Evolutionary conservation across 176 grass and related monocot genomes (phyloP).

Genomic region (Cenchrus purpureus): DNA sequence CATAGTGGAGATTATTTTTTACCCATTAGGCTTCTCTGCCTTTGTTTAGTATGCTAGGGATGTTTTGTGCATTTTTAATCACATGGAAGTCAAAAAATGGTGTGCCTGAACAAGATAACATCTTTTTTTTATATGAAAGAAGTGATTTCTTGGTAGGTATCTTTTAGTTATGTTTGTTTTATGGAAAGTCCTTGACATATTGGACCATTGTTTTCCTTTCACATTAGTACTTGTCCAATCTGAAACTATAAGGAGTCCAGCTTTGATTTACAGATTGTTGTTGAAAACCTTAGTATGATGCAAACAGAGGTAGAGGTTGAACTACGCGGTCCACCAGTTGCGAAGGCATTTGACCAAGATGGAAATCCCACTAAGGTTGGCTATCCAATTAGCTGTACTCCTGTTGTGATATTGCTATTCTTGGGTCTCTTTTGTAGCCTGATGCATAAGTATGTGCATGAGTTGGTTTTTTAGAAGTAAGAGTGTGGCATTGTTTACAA

Average conservation of each 20-base stretch:
- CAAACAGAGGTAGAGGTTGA: constrained; percentile 82
- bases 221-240: background rate
- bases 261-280: constrained; percentile 70
- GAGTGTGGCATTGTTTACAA: background rate
- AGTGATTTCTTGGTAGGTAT: background rate
- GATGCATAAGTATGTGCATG: background rate
- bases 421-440: constrained; percentile 25
- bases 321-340: constrained; percentile 83
- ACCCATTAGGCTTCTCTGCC: constrained; percentile 1
- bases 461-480: constrained; percentile 3
- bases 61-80: constrained; percentile 17
- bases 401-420: constrained; percentile 37
- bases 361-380: constrained; percentile 89
- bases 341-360: constrained; percentile 85
- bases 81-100: background rate
- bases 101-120: background rate
- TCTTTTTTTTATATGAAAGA: background rate
- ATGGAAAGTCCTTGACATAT: constrained; percentile 24
- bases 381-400: constrained; percentile 32
- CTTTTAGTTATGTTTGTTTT: constrained; percentile 25
- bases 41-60: background rate
- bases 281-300: constrained; percentile 71
- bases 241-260: constrained; percentile 5
- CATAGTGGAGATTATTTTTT: constrained; percentile 1
- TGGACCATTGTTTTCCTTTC: background rate